phyloP scores from a whole-genome alignment of 176 grass and related monocot species.

The Eremochloa ophiuroides region DNA sequence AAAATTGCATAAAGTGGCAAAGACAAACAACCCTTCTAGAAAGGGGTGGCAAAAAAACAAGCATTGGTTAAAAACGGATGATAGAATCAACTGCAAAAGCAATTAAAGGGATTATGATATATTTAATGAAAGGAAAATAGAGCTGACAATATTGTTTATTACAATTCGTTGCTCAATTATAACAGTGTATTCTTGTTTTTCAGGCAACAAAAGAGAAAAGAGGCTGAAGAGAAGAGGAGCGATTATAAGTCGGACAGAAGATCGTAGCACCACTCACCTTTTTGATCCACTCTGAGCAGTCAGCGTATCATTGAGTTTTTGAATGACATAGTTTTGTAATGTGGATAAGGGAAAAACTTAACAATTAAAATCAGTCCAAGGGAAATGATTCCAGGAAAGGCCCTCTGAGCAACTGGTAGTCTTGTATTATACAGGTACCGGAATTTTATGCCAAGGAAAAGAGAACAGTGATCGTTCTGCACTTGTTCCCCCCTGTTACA shows the following conservation, averaged over 20 bases:
- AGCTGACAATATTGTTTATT: neutral
- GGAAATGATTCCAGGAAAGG: neutral
- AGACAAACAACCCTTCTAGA: neutral
- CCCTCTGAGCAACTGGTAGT: neutral
- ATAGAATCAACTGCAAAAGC: neutral
- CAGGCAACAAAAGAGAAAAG: slow-evolving; percentile 90
- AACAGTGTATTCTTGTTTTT: slow-evolving; percentile 22
- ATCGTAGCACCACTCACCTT: slow-evolving; percentile 20
- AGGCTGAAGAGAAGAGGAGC: slow-evolving; percentile 65
- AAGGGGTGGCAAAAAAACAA: neutral
- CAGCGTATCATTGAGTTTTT: neutral
- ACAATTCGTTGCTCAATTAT: neutral
- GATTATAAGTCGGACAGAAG: slow-evolving; percentile 76
- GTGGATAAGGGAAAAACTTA: neutral
- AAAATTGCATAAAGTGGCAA: neutral
- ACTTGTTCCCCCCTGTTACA: too few species aligned
- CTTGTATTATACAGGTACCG: neutral
- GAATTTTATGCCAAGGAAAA: neutral
- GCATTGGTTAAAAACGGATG: neutral
- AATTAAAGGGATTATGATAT: neutral
- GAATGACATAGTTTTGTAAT: slow-evolving; percentile 12
- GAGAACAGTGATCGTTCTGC: neutral
- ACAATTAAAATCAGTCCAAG: neutral
- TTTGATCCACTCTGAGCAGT: neutral
- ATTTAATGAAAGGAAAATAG: neutral